These are phyloP conservation scores for Penicillium sumatraense DNA, from an alignment of 2,329 filamentous ascomycete species.

Conservation along the genomic window DNA sequence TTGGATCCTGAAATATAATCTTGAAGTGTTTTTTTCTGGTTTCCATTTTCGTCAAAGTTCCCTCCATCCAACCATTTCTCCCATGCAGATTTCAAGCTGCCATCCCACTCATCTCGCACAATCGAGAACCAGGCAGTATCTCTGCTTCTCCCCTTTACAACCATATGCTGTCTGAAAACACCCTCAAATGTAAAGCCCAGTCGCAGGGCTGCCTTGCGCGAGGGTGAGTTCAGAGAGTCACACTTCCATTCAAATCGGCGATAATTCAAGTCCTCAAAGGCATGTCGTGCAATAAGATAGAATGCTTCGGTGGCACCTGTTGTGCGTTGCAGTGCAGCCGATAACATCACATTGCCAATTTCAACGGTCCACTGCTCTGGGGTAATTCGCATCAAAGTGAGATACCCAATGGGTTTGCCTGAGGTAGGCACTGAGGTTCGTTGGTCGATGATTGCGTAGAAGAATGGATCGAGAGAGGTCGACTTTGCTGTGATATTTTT, in stretches of 20 bases:
- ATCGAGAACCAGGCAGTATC: constrained; percentile 68
- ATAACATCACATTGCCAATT: not conserved
- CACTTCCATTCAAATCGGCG: constrained; percentile 69
- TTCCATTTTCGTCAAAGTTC: constrained; percentile 62
- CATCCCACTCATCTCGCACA: constrained; percentile 64
- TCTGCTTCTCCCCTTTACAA: constrained; percentile 60
- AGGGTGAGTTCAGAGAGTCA: constrained; percentile 60
- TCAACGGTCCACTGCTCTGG: constrained; percentile 46
- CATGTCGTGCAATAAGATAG: constrained; percentile 60
- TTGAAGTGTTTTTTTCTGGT: constrained; percentile 54
- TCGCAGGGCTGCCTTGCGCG: constrained; percentile 58
- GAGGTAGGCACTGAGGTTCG: constrained; percentile 24
- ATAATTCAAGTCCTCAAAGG: constrained; percentile 60
- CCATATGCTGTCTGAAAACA: constrained; percentile 64
- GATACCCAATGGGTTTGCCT: constrained; percentile 48
- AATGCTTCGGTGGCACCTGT: constrained; percentile 62
- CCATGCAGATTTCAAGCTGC: constrained; percentile 57
- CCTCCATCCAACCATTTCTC: constrained; percentile 58
- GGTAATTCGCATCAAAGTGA: constrained; percentile 52
- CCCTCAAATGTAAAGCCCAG: constrained; percentile 66
- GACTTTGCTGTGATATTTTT: constrained; percentile 27
- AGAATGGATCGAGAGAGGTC: constrained; percentile 42
- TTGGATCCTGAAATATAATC: constrained; percentile 29
- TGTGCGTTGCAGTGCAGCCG: constrained; percentile 57
- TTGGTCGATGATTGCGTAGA: constrained; percentile 51